Base-by-base conservation (phyloP, 352 stramenopile genomes). In the Lagenidium sp. region DNA sequence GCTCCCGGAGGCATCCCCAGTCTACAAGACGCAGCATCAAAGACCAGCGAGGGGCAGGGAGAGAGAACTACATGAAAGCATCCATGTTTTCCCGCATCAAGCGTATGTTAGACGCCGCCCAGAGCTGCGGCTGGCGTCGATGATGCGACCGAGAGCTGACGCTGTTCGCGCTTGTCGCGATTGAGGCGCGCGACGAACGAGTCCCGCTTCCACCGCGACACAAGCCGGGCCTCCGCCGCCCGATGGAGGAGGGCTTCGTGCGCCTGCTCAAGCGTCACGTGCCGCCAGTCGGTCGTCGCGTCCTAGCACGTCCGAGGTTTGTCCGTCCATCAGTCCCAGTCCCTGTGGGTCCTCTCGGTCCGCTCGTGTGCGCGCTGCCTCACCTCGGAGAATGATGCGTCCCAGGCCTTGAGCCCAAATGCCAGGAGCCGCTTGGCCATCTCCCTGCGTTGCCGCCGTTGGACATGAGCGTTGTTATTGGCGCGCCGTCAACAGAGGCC, bases 151-250 rank as follows among this genome's bases (percentile, higher is more conserved):
- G n/a, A n/a, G n/a, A n/a, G n/a, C n/a, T 58, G 44, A 22, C 74
- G 79, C 50, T 70, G 55, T 20, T 85, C 65, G 44, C 75, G 47
- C 57, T 94, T 94, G 36, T 83, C 73, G 6, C 81, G 61, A 40
- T 94, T 94, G 13, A 89, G 51, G 30, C 78, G 63, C 42, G 72
- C 72, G 15, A 94, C 76, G 43, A 94, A 94, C 20, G 81, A 91
- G 45, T 88, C 59, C 15, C 47, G 58, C 44, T 91, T 90, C 81
- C 81, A 94, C 16, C 71, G 57, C 22, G 53, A 43, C 5, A 70
- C 18, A 22, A 91, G 50, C 12, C 57, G 46, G 8, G 51, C 53
- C 4, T 85, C 67, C 29, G 68, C 69, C 4, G 78, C 81, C 8
- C 65, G 56, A 24, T 79, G 52, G 16, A 90, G 68, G 36, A 86